Evolutionary conservation across 139 green algal genomes (phyloP).

Genomic region (Chlamydomonas incerta): DNA sequence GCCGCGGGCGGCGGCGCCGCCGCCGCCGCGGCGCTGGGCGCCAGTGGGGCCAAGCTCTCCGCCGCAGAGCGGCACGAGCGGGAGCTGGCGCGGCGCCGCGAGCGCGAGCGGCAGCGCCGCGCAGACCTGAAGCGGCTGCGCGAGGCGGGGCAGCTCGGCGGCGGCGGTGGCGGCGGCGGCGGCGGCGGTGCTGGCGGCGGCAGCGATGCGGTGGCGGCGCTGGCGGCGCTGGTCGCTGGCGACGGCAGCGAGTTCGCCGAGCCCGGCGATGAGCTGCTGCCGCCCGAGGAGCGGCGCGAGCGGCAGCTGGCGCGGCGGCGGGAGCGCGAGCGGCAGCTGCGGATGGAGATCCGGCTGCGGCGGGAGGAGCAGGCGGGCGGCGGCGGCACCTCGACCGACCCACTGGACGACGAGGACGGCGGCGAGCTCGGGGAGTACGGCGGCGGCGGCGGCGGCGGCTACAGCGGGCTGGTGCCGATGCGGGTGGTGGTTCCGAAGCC

Average conservation of each 20-base stretch:
- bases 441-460: too few relatives aligned
- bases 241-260: neutral
- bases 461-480: too few relatives aligned
- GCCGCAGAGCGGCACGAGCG: constrained; percentile 36
- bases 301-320: constrained; percentile 3
- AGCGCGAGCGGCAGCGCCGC: constrained; percentile 33
- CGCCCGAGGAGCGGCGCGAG: constrained; percentile 18
- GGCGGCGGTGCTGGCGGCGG: neutral
- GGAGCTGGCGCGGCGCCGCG: constrained; percentile 17
- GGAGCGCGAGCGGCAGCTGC: constrained; percentile 21
- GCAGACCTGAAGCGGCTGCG: constrained; percentile 8
- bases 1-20: too few relatives aligned
- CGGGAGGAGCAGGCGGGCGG: neutral
- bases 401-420: neutral
- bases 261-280: neutral
- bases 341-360: neutral
- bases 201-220: neutral
- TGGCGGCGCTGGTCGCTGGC: neutral
- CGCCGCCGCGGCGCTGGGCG: too few relatives aligned
- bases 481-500: too few relatives aligned
- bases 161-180: neutral
- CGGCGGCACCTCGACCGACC: neutral
- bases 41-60: neutral
- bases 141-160: neutral
- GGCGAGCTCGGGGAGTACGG: too few relatives aligned